Evolutionary conservation across 1,284 basidiomycete genomes (phyloP).

Genomic region (Peniophora sp.): DNA sequence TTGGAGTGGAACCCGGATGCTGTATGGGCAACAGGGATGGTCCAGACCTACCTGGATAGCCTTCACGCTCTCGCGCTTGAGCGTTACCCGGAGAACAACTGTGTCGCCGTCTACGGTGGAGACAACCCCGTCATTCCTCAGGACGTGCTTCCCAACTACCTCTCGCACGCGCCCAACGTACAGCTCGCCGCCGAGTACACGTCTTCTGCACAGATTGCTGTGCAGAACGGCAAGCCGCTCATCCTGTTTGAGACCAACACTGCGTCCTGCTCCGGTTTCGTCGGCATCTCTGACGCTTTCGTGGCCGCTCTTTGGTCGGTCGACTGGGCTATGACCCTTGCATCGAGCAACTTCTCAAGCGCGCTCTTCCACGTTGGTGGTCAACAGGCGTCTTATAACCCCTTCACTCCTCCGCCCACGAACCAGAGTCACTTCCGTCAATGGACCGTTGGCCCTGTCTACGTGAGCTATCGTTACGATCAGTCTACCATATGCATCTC

Average conservation of each 20-base stretch:
- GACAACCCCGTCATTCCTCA: slow-evolving; percentile 40
- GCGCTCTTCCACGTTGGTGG: slow-evolving; percentile 34
- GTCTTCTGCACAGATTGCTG: slow-evolving; percentile 37
- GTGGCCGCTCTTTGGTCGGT: slow-evolving; percentile 48
- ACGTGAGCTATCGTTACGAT: slow-evolving; percentile 15
- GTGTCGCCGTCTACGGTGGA: slow-evolving; percentile 39
- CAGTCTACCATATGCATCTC: too few relatives aligned
- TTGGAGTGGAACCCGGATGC: slow-evolving; percentile 39
- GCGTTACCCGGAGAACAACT: slow-evolving; percentile 55
- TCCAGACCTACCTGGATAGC: slow-evolving; percentile 35
- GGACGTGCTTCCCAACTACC: slow-evolving; percentile 43
- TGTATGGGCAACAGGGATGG: slow-evolving; percentile 52
- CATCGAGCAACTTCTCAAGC: slow-evolving; percentile 26
- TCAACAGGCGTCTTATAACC: slow-evolving; percentile 29
- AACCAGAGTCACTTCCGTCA: slow-evolving; percentile 48
- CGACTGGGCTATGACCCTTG: slow-evolving; percentile 52
- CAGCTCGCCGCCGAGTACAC: slow-evolving; percentile 42
- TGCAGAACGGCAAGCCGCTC: slow-evolving; percentile 40
- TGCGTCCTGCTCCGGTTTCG: slow-evolving; percentile 49
- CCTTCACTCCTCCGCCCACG: slow-evolving; percentile 42
- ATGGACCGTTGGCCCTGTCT: slow-evolving; percentile 61
- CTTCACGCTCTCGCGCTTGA: slow-evolving; percentile 49
- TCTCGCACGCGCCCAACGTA: slow-evolving; percentile 47
- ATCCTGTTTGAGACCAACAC: slow-evolving; percentile 51
- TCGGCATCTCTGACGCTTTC: slow-evolving; percentile 43